These are phyloP conservation scores for Syncephalastrum monosporum DNA, from an alignment of 371 early-diverging fungal species.

Conservation along the genomic window DNA sequence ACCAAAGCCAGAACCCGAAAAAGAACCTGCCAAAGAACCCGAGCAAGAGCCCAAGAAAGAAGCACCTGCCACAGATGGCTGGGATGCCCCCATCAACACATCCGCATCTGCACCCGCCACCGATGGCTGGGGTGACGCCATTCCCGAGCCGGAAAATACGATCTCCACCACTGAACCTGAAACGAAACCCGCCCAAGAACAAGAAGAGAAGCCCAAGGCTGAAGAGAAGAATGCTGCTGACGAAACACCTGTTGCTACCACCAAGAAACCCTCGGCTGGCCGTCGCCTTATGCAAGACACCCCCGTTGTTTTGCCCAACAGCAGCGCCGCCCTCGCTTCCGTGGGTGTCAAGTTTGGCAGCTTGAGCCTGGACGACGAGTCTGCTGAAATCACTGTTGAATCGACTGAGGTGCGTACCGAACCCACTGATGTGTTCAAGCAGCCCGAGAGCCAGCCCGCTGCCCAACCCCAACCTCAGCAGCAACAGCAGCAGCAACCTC, in stretches of 20 bases:
- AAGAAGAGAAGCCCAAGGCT: conserved; percentile 1
- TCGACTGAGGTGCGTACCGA: conserved; percentile 2
- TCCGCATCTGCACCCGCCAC: conserved; percentile 10
- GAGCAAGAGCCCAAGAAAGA: conserved; percentile 13
- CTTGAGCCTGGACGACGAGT: conserved; percentile 55
- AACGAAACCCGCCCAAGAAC: conserved; percentile 7
- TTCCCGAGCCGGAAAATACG: conserved; percentile 11
- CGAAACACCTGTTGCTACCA: conserved; percentile 8
- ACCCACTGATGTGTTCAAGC: not conserved
- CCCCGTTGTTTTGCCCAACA: conserved; percentile 83
- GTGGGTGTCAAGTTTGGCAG: conserved; percentile 84
- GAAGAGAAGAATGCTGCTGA: conserved; percentile 1
- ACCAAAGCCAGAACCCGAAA: conserved; percentile 49
- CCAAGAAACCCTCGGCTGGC: conserved; percentile 16
- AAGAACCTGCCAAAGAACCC: conserved; percentile 19
- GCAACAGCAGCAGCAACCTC: conserved; percentile 12
- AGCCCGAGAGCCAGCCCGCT: conserved; percentile 2
- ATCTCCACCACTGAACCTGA: conserved; percentile 3
- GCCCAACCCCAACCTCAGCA: conserved; percentile 12
- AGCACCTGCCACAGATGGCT: conserved; percentile 12
- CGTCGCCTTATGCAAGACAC: conserved; percentile 80
- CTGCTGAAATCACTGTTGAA: conserved; percentile 19
- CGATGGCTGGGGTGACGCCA: conserved; percentile 22
- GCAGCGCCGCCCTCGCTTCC: conserved; percentile 58
- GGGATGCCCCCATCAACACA: conserved; percentile 10